Base-by-base conservation (phyloP, 768 basidiomycete genomes). In the Mrakia hoshinonis region DNA sequence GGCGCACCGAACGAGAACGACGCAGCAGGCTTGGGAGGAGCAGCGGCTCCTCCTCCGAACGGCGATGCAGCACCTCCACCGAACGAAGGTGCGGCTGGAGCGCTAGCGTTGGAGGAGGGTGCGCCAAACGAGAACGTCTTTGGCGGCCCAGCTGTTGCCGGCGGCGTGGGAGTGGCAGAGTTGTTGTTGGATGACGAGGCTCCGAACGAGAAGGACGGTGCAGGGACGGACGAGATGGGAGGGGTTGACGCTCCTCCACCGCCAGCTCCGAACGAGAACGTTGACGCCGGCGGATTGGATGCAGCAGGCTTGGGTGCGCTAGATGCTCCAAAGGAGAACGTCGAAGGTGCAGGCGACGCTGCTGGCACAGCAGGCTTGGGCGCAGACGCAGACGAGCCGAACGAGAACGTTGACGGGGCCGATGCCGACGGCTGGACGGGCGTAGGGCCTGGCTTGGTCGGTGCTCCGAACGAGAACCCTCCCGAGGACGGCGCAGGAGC, bases 281-380 rank as follows among this genome's bases (percentile, higher is more conserved):
- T 20, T 15, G 67, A 6, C 13, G 2, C 31, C 15, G 39, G 36
- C 5, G 52, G 22, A 15, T 52, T n/a, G 38, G 52, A n/a, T 5
- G 54, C 34, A 18, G 51, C 39, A 20, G 55, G 52, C 15, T 22
- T 43, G 11, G 36, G 49, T 43, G 24, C 43, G 15, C 7, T 7
- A 15, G 43, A 43, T 39, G 20, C 67, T 26, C 67, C 67, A 51
- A 68, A 68, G 24, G 54, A 58, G 55, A 68, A 68, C 39, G 38
- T 58, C 36, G 49, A 49, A 4, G 67, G 34, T 20, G 66, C 5
- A 20, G 3, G n/a, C n/a, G 36, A 36, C 5, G 52, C 26, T 9
- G 67, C 24, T 58, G 52, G 34, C 4, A n/a, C 34, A 18, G 51
- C 26, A 31, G 54, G 52, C 15, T 22, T 43, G 18, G 36, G 49